Evolutionary conservation across 352 stramenopile genomes (phyloP).

Genomic region (Globisporangium nunn): DNA sequence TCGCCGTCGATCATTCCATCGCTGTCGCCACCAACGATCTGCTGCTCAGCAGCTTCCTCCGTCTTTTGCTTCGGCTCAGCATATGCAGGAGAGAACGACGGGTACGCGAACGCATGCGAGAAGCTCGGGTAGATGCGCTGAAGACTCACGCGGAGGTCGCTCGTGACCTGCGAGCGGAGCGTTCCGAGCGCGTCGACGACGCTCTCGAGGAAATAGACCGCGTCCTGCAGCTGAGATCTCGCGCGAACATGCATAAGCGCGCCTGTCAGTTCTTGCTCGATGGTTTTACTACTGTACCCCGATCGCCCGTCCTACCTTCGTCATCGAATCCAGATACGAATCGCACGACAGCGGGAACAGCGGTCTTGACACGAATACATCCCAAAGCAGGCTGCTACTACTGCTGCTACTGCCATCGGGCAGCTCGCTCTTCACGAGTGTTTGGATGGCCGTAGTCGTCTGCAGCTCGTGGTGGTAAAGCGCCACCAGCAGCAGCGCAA

Average conservation of each 20-base stretch:
- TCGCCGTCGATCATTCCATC: conserved; percentile 1
- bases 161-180: conserved; percentile 14
- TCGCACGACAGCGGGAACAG: conserved; percentile 23
- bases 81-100: conserved; percentile 9
- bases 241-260: neutral
- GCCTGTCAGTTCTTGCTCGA: neutral
- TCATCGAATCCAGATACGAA: conserved; percentile 29
- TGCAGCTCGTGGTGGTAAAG: conserved; percentile 30
- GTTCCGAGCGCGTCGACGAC: conserved; percentile 19
- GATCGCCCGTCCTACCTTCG: conserved; percentile 19
- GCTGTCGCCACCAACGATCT: neutral
- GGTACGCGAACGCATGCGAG: conserved; percentile 24
- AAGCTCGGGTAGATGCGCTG: conserved; percentile 27
- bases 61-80: neutral
- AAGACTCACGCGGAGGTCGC: conserved; percentile 21
- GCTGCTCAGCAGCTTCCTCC: too few species aligned
- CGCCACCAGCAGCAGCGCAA: conserved; percentile 28
- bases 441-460: neutral
- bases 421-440: neutral
- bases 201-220: conserved; percentile 29
- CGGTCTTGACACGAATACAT: conserved; percentile 16
- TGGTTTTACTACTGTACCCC: neutral
- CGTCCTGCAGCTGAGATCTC: conserved; percentile 23
- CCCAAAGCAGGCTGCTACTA: conserved; percentile 17
- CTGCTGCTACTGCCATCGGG: neutral